phyloP scores from a whole-genome alignment of 768 basidiomycete genomes.

The Sarcodon sp. region DNA sequence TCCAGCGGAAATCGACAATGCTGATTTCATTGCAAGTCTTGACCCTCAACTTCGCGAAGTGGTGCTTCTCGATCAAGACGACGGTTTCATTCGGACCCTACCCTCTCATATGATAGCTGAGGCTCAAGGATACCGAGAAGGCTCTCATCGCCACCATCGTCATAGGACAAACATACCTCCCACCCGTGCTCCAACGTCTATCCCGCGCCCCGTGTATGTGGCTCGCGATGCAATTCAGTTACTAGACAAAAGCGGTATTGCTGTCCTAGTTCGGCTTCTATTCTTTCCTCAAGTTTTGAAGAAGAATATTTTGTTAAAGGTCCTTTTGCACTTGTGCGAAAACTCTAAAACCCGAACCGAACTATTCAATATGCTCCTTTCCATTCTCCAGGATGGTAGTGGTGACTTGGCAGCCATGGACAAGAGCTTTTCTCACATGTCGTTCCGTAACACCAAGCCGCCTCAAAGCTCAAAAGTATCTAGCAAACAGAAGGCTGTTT shows the following conservation, averaged over 20 bases:
- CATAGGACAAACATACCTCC: slow-evolving; percentile 6
- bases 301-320: slow-evolving; percentile 76
- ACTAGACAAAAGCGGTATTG: slow-evolving; percentile 81
- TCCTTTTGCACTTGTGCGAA: slow-evolving; percentile 92
- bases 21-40: slow-evolving; percentile 84
- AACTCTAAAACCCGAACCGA: slow-evolving; percentile 87
- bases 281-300: slow-evolving; percentile 93
- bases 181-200: slow-evolving; percentile 6
- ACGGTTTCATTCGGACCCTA: slow-evolving; percentile 68
- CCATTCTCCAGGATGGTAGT: slow-evolving; percentile 88
- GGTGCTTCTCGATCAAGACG: slow-evolving; percentile 84
- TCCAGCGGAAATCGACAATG: slow-evolving; percentile 72
- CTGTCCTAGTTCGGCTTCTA: slow-evolving; percentile 79
- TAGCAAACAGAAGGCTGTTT: slow-evolving; percentile 55
- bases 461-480: slow-evolving; percentile 28
- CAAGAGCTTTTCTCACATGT: slow-evolving; percentile 88
- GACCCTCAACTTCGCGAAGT: slow-evolving; percentile 83
- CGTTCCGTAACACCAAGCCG: slow-evolving; percentile 50
- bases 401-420: slow-evolving; percentile 88
- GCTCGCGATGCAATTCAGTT: slow-evolving; percentile 87
- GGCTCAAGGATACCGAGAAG: slow-evolving; percentile 61
- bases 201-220: slow-evolving; percentile 35
- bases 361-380: slow-evolving; percentile 88
- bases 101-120: slow-evolving; percentile 84
- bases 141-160: slow-evolving; percentile 18